These are phyloP conservation scores for Fusarium algeriense DNA, from an alignment of 2,329 filamentous ascomycete species.

Conservation along the genomic window DNA sequence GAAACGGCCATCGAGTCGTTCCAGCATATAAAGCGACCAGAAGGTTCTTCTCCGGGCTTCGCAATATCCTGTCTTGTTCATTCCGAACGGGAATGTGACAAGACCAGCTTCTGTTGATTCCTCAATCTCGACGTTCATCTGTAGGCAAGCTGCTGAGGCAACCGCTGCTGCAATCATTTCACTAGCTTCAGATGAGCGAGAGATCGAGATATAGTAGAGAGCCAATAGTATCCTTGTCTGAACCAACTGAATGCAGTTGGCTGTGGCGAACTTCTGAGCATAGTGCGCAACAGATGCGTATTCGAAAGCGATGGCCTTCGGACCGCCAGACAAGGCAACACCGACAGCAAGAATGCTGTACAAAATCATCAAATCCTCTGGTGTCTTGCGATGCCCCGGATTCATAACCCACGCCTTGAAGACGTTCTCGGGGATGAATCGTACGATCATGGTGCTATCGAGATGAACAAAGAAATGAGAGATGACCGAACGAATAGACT, in stretches of 20 bases:
- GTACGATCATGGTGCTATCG: constrained; percentile 57
- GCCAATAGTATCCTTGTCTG: constrained; percentile 76
- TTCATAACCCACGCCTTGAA: constrained; percentile 55
- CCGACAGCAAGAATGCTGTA: constrained; percentile 60
- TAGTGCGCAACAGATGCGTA: constrained; percentile 67
- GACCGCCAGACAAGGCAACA: constrained; percentile 55
- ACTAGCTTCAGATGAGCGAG: constrained; percentile 69
- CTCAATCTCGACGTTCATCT: constrained; percentile 72
- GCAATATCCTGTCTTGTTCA: constrained; percentile 68
- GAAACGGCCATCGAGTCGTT: constrained; percentile 73
- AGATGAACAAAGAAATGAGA: constrained; percentile 59
- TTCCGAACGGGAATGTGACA: constrained; percentile 65
- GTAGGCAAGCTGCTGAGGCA: constrained; percentile 68
- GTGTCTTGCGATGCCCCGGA: constrained; percentile 53
- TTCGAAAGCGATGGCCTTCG: constrained; percentile 54
- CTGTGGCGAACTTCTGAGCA: constrained; percentile 56
- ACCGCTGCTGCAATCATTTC: constrained; percentile 74
- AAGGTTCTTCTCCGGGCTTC: constrained; percentile 79
- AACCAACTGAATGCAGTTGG: constrained; percentile 68
- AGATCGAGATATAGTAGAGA: constrained; percentile 73
- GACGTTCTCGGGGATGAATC: constrained; percentile 56
- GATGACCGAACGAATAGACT: constrained; percentile 55
- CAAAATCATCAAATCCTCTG: constrained; percentile 61
- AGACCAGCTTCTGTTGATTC: constrained; percentile 56
- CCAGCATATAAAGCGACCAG: constrained; percentile 78